phyloP scores from a whole-genome alignment of 768 basidiomycete genomes.

The Lentinus brumalis region DNA sequence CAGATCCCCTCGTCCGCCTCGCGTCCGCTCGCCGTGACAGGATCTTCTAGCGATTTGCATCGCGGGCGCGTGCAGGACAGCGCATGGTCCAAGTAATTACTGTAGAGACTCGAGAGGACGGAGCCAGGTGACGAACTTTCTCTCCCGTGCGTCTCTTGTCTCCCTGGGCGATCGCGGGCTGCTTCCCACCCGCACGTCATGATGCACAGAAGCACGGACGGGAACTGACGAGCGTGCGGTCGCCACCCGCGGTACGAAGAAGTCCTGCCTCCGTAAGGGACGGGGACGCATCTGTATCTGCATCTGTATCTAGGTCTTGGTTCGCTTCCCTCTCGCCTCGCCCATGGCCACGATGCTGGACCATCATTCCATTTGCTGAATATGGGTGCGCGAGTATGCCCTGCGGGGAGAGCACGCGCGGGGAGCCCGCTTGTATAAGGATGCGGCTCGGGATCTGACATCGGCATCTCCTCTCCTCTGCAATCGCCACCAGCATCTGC shows the following conservation, averaged over 20 bases:
- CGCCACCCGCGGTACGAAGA: slow-evolving; percentile 17
- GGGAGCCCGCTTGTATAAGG: slow-evolving; percentile 11
- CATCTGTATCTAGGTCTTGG: too few species aligned
- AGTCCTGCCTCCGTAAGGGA: slow-evolving; percentile 6
- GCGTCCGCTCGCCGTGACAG: slow-evolving; percentile 9
- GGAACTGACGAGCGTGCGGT: slow-evolving; percentile 9
- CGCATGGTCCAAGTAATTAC: slow-evolving; percentile 1
- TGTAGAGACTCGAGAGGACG: not conserved
- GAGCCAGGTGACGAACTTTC: slow-evolving; percentile 10
- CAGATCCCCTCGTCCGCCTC: slow-evolving; percentile 3
- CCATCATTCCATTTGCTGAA: not conserved
- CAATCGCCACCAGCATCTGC: not conserved
- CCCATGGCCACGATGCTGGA: slow-evolving; percentile 15
- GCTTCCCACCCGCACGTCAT: not conserved
- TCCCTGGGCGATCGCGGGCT: slow-evolving; percentile 3
- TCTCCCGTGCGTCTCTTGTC: not conserved
- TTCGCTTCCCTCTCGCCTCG: slow-evolving; percentile 19
- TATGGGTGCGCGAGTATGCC: not conserved
- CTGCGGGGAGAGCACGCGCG: slow-evolving; percentile 2
- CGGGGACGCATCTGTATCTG: not conserved
- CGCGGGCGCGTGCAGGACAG: not conserved
- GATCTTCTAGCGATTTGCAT: slow-evolving; percentile 19
- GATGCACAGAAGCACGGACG: slow-evolving; percentile 2
- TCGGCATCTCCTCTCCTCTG: slow-evolving; percentile 16
- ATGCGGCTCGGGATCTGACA: slow-evolving; percentile 8